Percentiles rank a stretch among this genome's conserved stretches.
These are phyloP conservation scores for Penicillium sp. DNA, from an alignment of 2,329 filamentous ascomycete species.

Conservation along the genomic window DNA sequence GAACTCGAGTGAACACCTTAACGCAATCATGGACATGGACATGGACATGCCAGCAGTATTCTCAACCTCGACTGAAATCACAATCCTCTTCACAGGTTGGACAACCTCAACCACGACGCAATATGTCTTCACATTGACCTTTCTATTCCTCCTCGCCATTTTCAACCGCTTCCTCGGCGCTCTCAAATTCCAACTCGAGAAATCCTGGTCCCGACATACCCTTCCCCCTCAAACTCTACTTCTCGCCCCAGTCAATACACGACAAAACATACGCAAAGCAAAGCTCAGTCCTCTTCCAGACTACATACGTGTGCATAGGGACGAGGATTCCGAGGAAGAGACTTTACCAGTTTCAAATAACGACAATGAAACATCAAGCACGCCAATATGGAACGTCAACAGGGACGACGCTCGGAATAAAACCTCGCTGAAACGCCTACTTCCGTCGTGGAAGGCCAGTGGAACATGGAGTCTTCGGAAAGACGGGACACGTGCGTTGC, in stretches of 20 bases:
- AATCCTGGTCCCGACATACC: neutral
- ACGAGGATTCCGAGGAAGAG: neutral
- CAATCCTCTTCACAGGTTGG: constrained; percentile 7
- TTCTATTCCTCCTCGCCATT: constrained; percentile 7
- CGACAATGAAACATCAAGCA: neutral
- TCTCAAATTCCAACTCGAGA: constrained; percentile 7
- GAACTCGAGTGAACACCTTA: neutral
- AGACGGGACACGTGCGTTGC: neutral
- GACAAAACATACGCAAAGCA: neutral
- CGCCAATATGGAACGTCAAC: neutral
- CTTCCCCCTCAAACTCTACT: neutral
- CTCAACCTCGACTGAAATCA: neutral
- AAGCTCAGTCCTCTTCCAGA: constrained; percentile 1
- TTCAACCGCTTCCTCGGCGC: constrained; percentile 7
- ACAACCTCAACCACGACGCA: constrained; percentile 3
- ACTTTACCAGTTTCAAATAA: neutral
- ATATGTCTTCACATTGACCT: neutral
- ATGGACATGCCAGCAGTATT: constrained; percentile 3
- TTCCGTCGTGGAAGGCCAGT: constrained; percentile 3
- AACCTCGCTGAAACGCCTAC: neutral
- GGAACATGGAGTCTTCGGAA: constrained; percentile 1
- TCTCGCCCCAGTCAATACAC: neutral
- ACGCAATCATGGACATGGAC: neutral
- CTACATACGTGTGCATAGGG: neutral
- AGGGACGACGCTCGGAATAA: neutral